A percentile compares a stretch with the other conserved stretches of the same genome.
Conservation (phyloP, 2,329 filamentous ascomycete species). For the Shiraia bambusicola region DNA sequence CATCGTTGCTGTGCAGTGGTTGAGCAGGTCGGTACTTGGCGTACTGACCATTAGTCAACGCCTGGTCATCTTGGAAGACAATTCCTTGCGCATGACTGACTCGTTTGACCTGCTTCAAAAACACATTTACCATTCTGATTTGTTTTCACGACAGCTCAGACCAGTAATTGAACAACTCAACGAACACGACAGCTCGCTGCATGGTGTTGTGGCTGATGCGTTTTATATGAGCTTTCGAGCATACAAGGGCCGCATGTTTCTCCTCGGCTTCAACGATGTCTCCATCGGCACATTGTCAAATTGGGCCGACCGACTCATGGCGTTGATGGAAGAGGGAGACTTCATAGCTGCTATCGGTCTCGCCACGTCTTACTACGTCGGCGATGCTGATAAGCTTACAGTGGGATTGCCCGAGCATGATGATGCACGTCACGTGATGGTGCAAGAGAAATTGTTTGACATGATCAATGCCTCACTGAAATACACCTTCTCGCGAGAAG, state of each 20-base stretch:
- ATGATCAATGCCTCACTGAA: conserved; percentile 91
- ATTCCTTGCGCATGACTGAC: conserved; percentile 82
- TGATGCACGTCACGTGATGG: conserved; percentile 71
- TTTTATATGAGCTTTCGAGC: conserved; percentile 97
- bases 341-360: conserved; percentile 89
- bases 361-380: conserved; percentile 88
- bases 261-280: conserved; percentile 91
- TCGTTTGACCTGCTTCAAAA: conserved; percentile 89
- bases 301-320: conserved; percentile 91
- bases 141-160: conserved; percentile 86
- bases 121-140: conserved; percentile 86
- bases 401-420: conserved; percentile 90
- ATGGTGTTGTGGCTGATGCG: conserved; percentile 93
- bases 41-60: conserved; percentile 93
- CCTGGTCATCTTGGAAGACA: conserved; percentile 88
- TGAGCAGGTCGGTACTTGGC: conserved; percentile 87
- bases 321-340: conserved; percentile 95
- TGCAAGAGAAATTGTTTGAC: conserved; percentile 84
- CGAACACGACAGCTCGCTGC: conserved; percentile 84
- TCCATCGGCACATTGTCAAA: conserved; percentile 91
- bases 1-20: conserved; percentile 95
- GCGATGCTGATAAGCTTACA: conserved; percentile 89
- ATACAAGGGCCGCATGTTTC: conserved; percentile 90
- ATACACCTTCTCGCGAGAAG: conserved; percentile 74
- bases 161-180: conserved; percentile 83